A percentile compares a stretch with the other conserved stretches of the same genome.
Conservation (phyloP, 805 yeast genomes). For the Ogataea glucozyma region DNA sequence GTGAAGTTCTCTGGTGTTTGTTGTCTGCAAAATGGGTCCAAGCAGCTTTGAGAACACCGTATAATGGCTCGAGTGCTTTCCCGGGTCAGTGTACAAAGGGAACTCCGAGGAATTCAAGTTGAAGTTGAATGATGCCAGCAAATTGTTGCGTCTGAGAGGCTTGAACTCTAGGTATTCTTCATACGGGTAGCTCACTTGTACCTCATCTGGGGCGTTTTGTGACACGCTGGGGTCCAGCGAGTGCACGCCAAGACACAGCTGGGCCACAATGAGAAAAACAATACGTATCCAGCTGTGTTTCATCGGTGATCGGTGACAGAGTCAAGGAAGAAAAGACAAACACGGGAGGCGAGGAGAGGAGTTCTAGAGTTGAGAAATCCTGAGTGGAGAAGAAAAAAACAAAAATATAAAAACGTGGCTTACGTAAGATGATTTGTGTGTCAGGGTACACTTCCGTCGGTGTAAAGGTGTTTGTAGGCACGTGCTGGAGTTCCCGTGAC, state of each 20-base stretch:
- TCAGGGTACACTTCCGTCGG: no score
- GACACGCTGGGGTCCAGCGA: background rate
- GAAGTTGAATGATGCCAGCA: constrained; percentile 73
- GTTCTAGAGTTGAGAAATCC: background rate
- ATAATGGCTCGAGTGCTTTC: constrained; percentile 44
- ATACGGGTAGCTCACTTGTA: constrained; percentile 43
- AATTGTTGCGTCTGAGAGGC: constrained; percentile 73
- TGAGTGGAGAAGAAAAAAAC: background rate
- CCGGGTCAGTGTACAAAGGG: constrained; percentile 24
- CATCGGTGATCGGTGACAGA: background rate
- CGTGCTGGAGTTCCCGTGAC: no score
- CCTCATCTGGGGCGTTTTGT: background rate
- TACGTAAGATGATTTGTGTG: no score
- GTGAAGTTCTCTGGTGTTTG: constrained; percentile 75
- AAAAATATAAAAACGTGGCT: no score
- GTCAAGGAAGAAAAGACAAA: background rate
- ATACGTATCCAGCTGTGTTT: constrained; percentile 1
- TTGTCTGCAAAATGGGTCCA: constrained; percentile 69
- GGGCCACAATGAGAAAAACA: constrained; percentile 1
- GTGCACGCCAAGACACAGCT: constrained; percentile 5
- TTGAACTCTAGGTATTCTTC: constrained; percentile 60
- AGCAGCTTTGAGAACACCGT: constrained; percentile 77
- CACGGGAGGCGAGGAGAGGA: no score
- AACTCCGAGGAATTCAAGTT: constrained; percentile 52
- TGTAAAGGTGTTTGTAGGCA: no score